phyloP scores from a whole-genome alignment of 1,139 yeast species.

The Hyphopichia khmerensis region DNA sequence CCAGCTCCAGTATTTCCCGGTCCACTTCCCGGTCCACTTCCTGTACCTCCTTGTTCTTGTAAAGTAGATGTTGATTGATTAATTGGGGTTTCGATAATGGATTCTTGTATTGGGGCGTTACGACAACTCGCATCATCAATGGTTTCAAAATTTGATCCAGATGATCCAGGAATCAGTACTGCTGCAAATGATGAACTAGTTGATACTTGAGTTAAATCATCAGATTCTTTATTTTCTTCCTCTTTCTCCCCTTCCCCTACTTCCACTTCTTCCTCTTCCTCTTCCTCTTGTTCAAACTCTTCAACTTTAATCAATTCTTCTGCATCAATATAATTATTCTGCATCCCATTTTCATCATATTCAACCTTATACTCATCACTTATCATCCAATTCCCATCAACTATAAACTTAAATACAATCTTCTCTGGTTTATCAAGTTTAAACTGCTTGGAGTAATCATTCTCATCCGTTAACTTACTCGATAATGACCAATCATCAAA shows the following conservation, averaged over 20 bases:
- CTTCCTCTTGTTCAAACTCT: slow-evolving; percentile 7
- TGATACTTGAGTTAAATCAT: slow-evolving; percentile 23
- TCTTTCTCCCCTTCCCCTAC: background rate
- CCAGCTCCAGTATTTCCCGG: background rate
- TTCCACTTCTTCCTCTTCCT: background rate
- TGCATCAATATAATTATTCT: slow-evolving; percentile 34
- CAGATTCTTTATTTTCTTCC: background rate
- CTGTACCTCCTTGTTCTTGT: too few relatives aligned
- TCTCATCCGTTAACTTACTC: slow-evolving; percentile 12
- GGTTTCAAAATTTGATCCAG: slow-evolving; percentile 15
- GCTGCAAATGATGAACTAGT: slow-evolving; percentile 46
- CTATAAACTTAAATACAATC: slow-evolving; percentile 35
- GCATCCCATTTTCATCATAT: slow-evolving; percentile 36
- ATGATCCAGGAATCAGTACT: slow-evolving; percentile 29
- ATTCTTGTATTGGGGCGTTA: slow-evolving; percentile 4
- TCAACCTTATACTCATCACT: slow-evolving; percentile 23
- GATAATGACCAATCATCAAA: slow-evolving; percentile 42
- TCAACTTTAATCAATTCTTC: slow-evolving; percentile 20
- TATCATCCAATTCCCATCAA: slow-evolving; percentile 35
- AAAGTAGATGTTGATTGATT: background rate
- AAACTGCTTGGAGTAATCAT: slow-evolving; percentile 14
- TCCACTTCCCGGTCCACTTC: too few relatives aligned
- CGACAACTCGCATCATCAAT: slow-evolving; percentile 9
- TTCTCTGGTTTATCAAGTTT: slow-evolving; percentile 21
- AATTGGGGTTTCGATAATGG: background rate